Evolutionary conservation across 371 early-diverging fungal species (phyloP), one percentile per base, ranked within the genome.

Genomic region (Mortierella sp.): DNA sequence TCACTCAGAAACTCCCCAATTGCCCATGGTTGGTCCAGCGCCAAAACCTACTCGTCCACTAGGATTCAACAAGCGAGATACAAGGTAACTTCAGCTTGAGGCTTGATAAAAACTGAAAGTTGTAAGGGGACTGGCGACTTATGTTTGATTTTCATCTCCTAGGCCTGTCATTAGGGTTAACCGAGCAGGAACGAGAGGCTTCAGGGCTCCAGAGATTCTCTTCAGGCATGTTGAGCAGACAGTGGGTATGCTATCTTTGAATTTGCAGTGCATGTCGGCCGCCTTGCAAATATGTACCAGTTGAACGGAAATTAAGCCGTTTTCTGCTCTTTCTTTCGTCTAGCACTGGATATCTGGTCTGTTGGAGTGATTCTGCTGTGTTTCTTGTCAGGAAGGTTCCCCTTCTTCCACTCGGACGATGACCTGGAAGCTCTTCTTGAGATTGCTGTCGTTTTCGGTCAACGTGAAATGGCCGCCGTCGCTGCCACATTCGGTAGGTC

Each of bases 131-230:
- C 2, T 70, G 37, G 21, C 37, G 44, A 80, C 46, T 40, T 69
- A 44, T 44, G 74, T 31, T 31, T 37, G n/a, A n/a, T 26, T 70
- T 64, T 61, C 59, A 74, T 37, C 3, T 31, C 64, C 46, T 79
- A 71, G 97, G 71, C 96, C 96, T 11, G 75, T 88, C 13, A 87
- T 98, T 10, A 89, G 91, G 54, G 99, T 99, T 1, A 95, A 95
- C 75, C 93, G 99, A n/a, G 99, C 98, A 19, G 99, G 99, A 21
- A 99, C 99, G 1, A 90, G 98, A 70, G 99, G 99, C 31, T 99
- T 98, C 81, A 91, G 99, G 34, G 98, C 99, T 9, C 99, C 99
- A 0, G 99, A 99, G 85, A 98, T 99, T 0, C 88, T 99, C 24
- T 90, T 99, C 78, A 94, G 96, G 71, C 94, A 95, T n/a, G 80